Evolutionary conservation across 495 filamentous ascomycete species (phyloP), one percentile per base, ranked within the genome.

Genomic region (Coniosporium apollinis): DNA sequence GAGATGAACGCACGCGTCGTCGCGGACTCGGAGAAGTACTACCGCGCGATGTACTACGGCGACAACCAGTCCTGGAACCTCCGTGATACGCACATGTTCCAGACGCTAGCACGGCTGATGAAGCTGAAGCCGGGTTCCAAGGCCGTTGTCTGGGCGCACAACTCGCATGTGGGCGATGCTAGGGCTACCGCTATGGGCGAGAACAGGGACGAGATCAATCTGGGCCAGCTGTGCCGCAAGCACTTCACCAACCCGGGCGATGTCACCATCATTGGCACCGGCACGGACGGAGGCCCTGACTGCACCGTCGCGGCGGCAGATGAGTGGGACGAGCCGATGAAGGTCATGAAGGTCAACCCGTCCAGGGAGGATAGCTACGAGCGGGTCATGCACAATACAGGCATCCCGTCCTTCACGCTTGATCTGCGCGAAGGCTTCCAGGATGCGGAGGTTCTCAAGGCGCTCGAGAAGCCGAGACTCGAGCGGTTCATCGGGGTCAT

Each of bases 401-500:
- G 59, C 0, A 48, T 65, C 1, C 53, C 55, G n/a, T 49, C 52
- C 25, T 73, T 71, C 37, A 39, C 60, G 16, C 47, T 70, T 11
- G 66, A 73, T 38, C 42, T 74, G 17, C 50, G 66, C n/a, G 50
- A 53, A 5, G 58, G 42, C 5, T 34, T 36, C 5, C 55, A 59
- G 31, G 46, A 61, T 34, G 38, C 50, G 11, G 38, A 47, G 29
- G 50, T 72, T 31, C 40, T 56, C 14, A 32, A 54, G 38, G 62
- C 55, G 7, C 41, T 73, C 30, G 54, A 50, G 42, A 42, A 50
- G 33, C 51, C 48, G 19, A 44, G 62, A 13, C 48, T 69, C 5
- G 55, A 73, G 52, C 45, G 70, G 5, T 72, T 70, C 35, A 73
- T 74, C 22, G 70, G 70, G 1, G 69, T 73, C 8, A 68, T 74